Conservation (phyloP, 1,139 yeast genomes). For the Blastobotrys elegans region DNA sequence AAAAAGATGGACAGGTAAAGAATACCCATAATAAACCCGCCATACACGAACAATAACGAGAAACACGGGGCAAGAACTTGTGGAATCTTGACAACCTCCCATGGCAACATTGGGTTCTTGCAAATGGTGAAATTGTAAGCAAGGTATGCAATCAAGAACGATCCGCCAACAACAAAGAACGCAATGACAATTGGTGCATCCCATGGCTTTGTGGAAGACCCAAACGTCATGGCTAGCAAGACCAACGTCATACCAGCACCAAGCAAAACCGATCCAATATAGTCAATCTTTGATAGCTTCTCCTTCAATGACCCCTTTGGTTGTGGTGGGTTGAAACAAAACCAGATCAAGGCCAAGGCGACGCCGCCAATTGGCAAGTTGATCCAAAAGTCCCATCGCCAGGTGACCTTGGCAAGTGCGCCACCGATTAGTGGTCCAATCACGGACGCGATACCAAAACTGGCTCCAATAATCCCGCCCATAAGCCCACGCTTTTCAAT, state of each 20-base stretch:
- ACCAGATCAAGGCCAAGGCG: constrained; percentile 42
- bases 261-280: constrained; percentile 42
- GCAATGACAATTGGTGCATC: constrained; percentile 52
- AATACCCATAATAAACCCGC: constrained; percentile 42
- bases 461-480: constrained; percentile 45
- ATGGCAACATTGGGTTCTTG: constrained; percentile 43
- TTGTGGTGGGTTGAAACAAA: constrained; percentile 52
- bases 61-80: constrained; percentile 35
- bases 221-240: constrained; percentile 48
- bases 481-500: constrained; percentile 52
- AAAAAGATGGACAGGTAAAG: constrained; percentile 51
- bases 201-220: constrained; percentile 44
- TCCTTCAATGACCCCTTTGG: constrained; percentile 39
- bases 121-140: constrained; percentile 47
- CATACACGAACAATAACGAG: constrained; percentile 40
- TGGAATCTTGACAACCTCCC: constrained; percentile 35
- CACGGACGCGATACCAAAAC: constrained; percentile 54
- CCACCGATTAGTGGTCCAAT: constrained; percentile 69
- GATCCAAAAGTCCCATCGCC: constrained; percentile 78
- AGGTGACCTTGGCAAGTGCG: constrained; percentile 46
- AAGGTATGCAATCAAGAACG: constrained; percentile 38
- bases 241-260: constrained; percentile 41
- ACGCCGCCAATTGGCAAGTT: constrained; percentile 66
- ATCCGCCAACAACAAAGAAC: constrained; percentile 50
- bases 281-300: constrained; percentile 45